phyloP scores from a whole-genome alignment of 129 eudicot genomes.

The Helichrysum umbraculigerum region DNA sequence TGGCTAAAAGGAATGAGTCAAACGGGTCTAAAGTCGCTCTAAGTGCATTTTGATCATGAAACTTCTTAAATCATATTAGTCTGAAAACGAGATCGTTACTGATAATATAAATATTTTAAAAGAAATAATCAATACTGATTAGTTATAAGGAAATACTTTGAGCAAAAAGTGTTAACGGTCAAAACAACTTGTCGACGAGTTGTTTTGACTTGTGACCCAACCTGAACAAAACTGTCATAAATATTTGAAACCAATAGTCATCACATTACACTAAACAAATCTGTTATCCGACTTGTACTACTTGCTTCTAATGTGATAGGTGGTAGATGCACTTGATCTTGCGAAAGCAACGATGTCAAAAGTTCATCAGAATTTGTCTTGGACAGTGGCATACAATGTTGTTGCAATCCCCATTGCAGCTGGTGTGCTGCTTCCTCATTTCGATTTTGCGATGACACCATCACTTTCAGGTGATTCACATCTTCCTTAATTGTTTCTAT shows the following conservation, averaged over 20 bases:
- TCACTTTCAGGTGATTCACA: slow-evolving; percentile 73
- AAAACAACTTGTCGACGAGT: too few relatives aligned
- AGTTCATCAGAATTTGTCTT: slow-evolving; percentile 86
- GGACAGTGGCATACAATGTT: slow-evolving; percentile 94
- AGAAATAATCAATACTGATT: too few relatives aligned
- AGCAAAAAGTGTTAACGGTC: neutral
- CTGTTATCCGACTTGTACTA: neutral
- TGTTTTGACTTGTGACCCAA: neutral
- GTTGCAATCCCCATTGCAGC: slow-evolving; percentile 91
- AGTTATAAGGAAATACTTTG: neutral
- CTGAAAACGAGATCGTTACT: too few relatives aligned
- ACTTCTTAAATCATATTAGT: too few relatives aligned
- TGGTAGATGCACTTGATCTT: slow-evolving; percentile 86
- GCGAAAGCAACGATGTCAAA: slow-evolving; percentile 90
- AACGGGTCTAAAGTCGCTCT: too few relatives aligned
- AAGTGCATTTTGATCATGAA: too few relatives aligned
- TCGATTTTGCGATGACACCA: slow-evolving; percentile 97
- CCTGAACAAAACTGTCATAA: too few relatives aligned
- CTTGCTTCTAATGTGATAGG: slow-evolving; percentile 42
- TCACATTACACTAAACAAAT: too few relatives aligned
- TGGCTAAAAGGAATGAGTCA: too few relatives aligned
- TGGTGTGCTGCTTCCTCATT: slow-evolving; percentile 78
- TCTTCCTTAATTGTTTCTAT: neutral
- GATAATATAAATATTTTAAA: too few relatives aligned
- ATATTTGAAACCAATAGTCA: too few relatives aligned